Evolutionary conservation across 306 rosid species (phyloP).

Genomic region (Crotalaria pallida): DNA sequence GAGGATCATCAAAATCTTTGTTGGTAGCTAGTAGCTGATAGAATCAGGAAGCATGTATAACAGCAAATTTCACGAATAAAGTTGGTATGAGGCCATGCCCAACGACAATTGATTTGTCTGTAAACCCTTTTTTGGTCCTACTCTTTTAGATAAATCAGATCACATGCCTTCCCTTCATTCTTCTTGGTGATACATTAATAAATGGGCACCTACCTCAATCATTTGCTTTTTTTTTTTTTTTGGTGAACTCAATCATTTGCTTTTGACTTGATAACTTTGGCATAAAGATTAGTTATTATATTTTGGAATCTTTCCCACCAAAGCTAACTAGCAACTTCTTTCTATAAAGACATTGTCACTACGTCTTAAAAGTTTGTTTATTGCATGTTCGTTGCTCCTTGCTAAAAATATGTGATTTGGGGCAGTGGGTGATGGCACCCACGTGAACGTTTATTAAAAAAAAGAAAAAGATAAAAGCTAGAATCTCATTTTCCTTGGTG

Average conservation of each 20-base stretch:
- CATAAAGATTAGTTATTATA: neutral
- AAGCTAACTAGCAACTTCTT: neutral
- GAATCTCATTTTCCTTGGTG: too few species aligned
- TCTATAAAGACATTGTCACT: conserved; percentile 12
- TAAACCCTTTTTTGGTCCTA: neutral
- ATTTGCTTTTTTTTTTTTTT: conserved; percentile 24
- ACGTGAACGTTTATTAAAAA: neutral
- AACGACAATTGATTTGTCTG: neutral
- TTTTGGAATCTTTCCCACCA: neutral
- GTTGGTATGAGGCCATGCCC: neutral
- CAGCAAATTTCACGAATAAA: neutral
- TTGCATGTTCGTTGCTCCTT: neutral
- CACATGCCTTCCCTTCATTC: conserved; percentile 18
- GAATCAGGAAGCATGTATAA: neutral
- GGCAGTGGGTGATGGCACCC: conserved; percentile 8
- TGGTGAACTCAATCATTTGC: conserved; percentile 25
- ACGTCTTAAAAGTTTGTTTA: neutral
- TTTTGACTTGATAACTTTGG: conserved; percentile 9
- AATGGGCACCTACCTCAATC: conserved; percentile 19
- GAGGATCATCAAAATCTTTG: neutral
- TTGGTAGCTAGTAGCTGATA: neutral
- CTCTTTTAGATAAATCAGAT: neutral
- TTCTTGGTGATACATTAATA: neutral
- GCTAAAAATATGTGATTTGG: conserved; percentile 14
- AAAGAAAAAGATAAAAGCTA: too few species aligned